These are phyloP conservation scores for Cornus suecica DNA, from an alignment of 148 eudicot species.

Conservation along the genomic window DNA sequence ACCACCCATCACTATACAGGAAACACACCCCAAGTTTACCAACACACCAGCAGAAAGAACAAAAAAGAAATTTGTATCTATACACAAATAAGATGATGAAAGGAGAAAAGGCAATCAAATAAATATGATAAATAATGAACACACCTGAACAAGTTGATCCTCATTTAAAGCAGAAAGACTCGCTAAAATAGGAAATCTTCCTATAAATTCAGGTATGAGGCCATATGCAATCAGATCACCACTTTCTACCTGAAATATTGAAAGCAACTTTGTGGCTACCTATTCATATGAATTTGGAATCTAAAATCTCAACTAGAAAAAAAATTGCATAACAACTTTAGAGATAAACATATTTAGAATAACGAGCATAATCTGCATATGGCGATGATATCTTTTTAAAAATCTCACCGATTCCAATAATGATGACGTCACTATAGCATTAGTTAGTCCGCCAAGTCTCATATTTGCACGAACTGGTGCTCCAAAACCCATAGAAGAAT, in stretches of 20 bases:
- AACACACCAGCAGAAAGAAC: background rate
- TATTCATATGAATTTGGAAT: conserved; percentile 4
- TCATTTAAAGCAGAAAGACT: conserved; percentile 55
- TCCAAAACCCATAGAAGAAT: conserved; percentile 66
- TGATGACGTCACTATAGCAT: conserved; percentile 44
- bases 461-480: conserved; percentile 59
- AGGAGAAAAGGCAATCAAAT: background rate
- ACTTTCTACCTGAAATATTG: conserved; percentile 50
- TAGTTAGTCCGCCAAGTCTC: conserved; percentile 34
- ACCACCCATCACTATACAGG: background rate
- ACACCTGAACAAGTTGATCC: conserved; percentile 63
- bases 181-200: conserved; percentile 57
- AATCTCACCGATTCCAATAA: conserved; percentile 48
- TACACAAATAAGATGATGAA: background rate
- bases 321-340: background rate
- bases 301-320: background rate
- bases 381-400: background rate
- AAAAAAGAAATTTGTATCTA: background rate
- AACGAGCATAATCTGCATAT: background rate
- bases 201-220: conserved; percentile 67
- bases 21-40: background rate
- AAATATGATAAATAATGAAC: background rate
- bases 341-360: background rate
- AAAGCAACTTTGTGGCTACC: conserved; percentile 7
- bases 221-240: conserved; percentile 68